Conservation (phyloP, 495 filamentous ascomycete species). For the Penicillium crystallinum region DNA sequence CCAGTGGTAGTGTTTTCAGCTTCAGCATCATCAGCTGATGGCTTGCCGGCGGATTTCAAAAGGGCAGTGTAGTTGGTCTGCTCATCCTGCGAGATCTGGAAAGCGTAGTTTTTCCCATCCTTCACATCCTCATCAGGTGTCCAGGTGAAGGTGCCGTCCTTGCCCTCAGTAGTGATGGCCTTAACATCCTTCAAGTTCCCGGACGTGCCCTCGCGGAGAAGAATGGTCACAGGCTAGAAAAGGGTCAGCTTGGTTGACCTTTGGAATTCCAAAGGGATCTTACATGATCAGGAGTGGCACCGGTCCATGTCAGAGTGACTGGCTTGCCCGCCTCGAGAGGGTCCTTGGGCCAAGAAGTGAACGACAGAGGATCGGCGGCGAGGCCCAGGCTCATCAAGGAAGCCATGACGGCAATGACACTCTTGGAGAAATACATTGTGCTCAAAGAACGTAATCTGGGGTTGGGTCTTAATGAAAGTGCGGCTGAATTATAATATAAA, state of each 20-base stretch:
- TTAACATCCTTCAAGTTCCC: constrained; percentile 37
- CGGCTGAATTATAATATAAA: not conserved
- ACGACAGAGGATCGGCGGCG: constrained; percentile 34
- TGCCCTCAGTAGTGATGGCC: constrained; percentile 32
- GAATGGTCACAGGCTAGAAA: constrained; percentile 37
- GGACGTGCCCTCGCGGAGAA: constrained; percentile 38
- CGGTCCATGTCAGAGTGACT: constrained; percentile 38
- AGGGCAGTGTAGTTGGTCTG: constrained; percentile 44
- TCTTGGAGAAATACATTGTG: constrained; percentile 23
- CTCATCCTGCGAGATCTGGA: constrained; percentile 41
- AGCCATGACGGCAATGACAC: constrained; percentile 31
- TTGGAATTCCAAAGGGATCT: not conserved
- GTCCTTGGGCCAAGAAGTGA: constrained; percentile 39
- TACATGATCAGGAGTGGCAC: constrained; percentile 24
- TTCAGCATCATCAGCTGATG: constrained; percentile 15
- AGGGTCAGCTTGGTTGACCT: not conserved
- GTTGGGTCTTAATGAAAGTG: constrained; percentile 18
- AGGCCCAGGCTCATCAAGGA: constrained; percentile 20
- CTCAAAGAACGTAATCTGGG: not conserved
- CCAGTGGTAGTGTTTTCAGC: not conserved
- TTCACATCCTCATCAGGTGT: constrained; percentile 32
- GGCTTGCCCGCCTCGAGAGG: constrained; percentile 35
- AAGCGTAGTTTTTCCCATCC: constrained; percentile 40
- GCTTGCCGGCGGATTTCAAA: constrained; percentile 21
- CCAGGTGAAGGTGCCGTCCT: constrained; percentile 39